Evolutionary conservation across 1,139 yeast species (phyloP), one percentile per base, ranked within the genome.

Genomic region (Geotrichum siamense): DNA sequence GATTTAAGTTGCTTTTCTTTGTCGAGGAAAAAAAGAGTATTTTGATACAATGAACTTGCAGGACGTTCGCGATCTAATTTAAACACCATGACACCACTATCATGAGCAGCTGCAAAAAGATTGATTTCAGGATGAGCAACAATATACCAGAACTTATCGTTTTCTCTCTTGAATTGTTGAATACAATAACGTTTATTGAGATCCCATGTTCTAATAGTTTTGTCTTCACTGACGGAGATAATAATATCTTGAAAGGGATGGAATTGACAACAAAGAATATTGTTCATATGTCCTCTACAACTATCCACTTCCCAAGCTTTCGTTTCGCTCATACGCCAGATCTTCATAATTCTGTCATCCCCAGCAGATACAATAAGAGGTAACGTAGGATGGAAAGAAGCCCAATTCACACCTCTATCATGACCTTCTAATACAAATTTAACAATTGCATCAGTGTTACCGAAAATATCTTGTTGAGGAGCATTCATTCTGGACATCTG

Each of bases 301-400:
- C 97, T 86, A 61, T 93, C 99, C 44, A 93, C 94, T 65, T 93
- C 98, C 97, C 98, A 93, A 26, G 98, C 98, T 67, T 89, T 87
- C 30, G 94, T 82, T 57, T 93, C 96, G 59, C 89, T 82, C 96
- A 89, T 87, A 66, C 98, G 78, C 98, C 98, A 93, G 55, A 93
- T 72, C 66, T 91, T 91, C 45, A 93, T 85, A 53, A 91, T 79
- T 55, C 98, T 77, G 63, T 93, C 98, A 63, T 93, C 99, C 62
- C 95, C 94, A 56, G 93, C 95, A 25, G 96, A 86, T 12, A 89
- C 94, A 62, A 93, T 87, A 58, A 91, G 74, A 5, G 98, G 98
- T 60, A 87, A 72, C 17, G 94, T 87, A 39, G 98, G 98, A 62
- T 93, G 99, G 78, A 93, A 93, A 23, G 94, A 72, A 23, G 96